Percentiles rank a stretch among this genome's conserved stretches.
phyloP scores from a whole-genome alignment of 73 alveolate genomes.

The Uronychia setigera region DNA sequence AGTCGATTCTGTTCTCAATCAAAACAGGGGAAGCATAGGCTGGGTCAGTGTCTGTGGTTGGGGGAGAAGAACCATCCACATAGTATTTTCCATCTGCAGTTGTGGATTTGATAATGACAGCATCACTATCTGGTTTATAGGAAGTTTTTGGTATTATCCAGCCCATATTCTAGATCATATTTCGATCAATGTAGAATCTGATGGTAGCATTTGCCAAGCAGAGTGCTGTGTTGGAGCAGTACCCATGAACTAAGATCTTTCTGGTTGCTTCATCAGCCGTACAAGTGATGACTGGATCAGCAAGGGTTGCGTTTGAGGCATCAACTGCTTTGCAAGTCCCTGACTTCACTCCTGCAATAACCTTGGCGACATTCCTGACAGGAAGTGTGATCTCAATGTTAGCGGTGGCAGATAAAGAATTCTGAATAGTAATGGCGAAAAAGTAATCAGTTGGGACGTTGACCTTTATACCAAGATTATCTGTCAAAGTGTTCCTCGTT shows the following conservation, averaged over 20 bases:
- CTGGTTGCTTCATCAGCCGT: conserved; percentile 19
- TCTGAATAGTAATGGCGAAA: conserved; percentile 6
- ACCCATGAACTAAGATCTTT: conserved; percentile 35
- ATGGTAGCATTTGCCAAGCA: conserved; percentile 42
- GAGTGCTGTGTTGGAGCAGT: conserved; percentile 33
- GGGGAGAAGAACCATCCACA: conserved; percentile 36
- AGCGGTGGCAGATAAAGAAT: conserved; percentile 7
- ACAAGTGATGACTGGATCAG: conserved; percentile 19
- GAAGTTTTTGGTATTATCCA: conserved; percentile 41
- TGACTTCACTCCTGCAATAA: background rate
- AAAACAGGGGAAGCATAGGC: too few relatives aligned
- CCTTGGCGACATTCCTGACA: conserved; percentile 18
- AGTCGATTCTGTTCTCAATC: too few relatives aligned
- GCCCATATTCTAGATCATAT: conserved; percentile 45
- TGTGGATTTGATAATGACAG: conserved; percentile 44
- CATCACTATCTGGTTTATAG: conserved; percentile 19
- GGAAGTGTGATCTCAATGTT: conserved; percentile 4
- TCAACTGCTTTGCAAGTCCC: conserved; percentile 3
- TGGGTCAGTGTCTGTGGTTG: background rate
- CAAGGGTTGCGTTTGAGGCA: background rate
- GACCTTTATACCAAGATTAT: conserved; percentile 16
- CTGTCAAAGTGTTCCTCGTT: conserved; percentile 3
- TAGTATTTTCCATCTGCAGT: conserved; percentile 56
- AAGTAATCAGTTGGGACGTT: conserved; percentile 6
- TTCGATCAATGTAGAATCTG: conserved; percentile 16